Evolutionary conservation across 2,329 filamentous ascomycete species (phyloP), one percentile per base, ranked within the genome.

Genomic region (Penicillium hordei): DNA sequence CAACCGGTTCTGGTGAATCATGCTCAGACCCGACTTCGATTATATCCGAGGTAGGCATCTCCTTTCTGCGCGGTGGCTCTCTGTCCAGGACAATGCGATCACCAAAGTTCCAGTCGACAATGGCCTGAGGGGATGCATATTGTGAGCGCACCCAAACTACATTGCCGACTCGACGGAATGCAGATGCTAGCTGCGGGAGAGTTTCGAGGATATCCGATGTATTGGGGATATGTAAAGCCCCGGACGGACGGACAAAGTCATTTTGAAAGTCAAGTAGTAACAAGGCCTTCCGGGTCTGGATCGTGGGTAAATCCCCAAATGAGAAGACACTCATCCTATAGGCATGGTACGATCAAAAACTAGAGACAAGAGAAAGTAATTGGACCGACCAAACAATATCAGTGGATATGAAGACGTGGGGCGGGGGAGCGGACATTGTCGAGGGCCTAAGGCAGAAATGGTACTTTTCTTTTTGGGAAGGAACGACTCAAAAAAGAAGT

Each of bases 211-310:
- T 90, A 10, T 85, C 84, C 4, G 82, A 75, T 3, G 86, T 85
- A 43, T 85, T 82, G 36, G 79, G 78, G 50, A 93, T 84, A 13
- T 86, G 83, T 21, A 97, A 76, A 27, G 86, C 83, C 54, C 90
- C 89, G 50, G 85, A 81, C 1, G 84, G 76, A 7, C 85, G 81
- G 57, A 95, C 78, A 68, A 97, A 96, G 72, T 97, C 93, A 67
- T 95, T 91, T 70, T 97, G 94, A 36, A 96, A 84, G 68, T 96
- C 93, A 62, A 97, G 82, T 19, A 95, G 78, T 21, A 97, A 79
- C 43, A 99, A 81, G 1, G 91, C 93, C 75, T 86, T 84, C 56
- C 82, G 78, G 25, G 84, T 86, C 60, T 83, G 76, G 59, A 87
- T 79, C 53, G 77, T 76, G 17, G 83, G 82, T 52, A 73, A 58